Conservation (phyloP, 352 stramenopile species). For the Pythium rishiriense region DNA sequence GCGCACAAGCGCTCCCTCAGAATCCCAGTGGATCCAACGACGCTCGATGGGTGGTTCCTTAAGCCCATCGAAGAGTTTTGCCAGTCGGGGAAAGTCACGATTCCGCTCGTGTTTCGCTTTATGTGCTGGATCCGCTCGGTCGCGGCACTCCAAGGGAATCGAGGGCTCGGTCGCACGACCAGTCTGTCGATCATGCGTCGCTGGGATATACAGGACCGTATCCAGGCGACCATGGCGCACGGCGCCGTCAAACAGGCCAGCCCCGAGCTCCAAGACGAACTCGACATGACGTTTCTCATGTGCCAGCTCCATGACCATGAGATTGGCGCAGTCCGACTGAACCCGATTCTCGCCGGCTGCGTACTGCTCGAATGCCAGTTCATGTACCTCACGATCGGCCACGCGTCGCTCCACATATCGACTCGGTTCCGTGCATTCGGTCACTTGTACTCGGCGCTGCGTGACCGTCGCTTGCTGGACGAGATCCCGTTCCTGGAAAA, state of each 20-base stretch:
- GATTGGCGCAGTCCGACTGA: not conserved
- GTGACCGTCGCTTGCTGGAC: not conserved
- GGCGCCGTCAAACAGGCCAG: not conserved
- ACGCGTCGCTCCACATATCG: not conserved
- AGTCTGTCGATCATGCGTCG: conserved; percentile 13
- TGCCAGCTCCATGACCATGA: too few relatives aligned
- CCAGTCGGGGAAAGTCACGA: too few relatives aligned
- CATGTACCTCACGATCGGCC: not conserved
- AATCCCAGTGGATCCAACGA: too few relatives aligned
- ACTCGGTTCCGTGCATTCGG: not conserved
- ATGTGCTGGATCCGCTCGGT: too few relatives aligned
- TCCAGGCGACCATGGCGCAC: not conserved
- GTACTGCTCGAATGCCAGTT: conserved; percentile 1
- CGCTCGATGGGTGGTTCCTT: too few relatives aligned
- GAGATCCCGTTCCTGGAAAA: not conserved
- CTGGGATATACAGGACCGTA: not conserved
- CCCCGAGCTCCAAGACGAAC: too few relatives aligned
- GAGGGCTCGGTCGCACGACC: not conserved
- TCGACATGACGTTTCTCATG: not conserved
- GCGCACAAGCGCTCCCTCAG: too few relatives aligned
- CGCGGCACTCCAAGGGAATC: conserved; percentile 2
- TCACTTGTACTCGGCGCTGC: conserved; percentile 1
- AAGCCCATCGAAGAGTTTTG: too few relatives aligned
- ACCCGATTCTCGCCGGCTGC: conserved; percentile 1
- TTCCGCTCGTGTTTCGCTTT: too few relatives aligned